Evolutionary conservation across 768 basidiomycete genomes (phyloP).

Genomic region (Termitomyces sp.): DNA sequence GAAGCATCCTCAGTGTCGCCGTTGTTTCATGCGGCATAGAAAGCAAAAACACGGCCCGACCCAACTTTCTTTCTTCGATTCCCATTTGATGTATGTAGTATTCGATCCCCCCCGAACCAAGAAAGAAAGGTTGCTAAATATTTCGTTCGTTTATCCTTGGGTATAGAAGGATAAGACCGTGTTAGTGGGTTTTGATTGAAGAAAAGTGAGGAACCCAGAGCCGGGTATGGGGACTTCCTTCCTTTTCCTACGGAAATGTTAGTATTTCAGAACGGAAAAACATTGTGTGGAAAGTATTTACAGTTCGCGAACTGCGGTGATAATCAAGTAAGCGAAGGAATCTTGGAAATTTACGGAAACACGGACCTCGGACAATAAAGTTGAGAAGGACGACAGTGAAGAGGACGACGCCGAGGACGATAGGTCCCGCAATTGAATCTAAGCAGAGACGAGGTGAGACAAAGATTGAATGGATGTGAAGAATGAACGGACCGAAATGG

Average conservation of each 20-base stretch:
- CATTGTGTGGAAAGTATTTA: constrained; percentile 22
- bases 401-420: constrained; percentile 77
- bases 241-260: constrained; percentile 16
- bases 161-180: constrained; percentile 8
- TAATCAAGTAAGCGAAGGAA: constrained; percentile 6
- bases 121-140: too few relatives aligned
- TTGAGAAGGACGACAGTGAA: constrained; percentile 89
- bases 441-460: background rate
- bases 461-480: background rate
- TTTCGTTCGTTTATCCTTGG: background rate
- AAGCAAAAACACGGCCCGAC: background rate
- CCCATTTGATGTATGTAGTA: background rate
- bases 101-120: background rate
- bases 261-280: background rate
- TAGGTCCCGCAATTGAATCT: constrained; percentile 84
- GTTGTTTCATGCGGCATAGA: background rate
- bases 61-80: background rate
- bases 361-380: constrained; percentile 81
- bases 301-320: constrained; percentile 56
- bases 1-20: background rate
- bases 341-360: background rate
- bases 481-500: constrained; percentile 69
- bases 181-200: background rate
- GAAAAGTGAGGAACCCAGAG: constrained; percentile 21
- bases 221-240: constrained; percentile 32